Base-by-base conservation (phyloP, 1,284 basidiomycete species). In the Spongispora temasekensis region DNA sequence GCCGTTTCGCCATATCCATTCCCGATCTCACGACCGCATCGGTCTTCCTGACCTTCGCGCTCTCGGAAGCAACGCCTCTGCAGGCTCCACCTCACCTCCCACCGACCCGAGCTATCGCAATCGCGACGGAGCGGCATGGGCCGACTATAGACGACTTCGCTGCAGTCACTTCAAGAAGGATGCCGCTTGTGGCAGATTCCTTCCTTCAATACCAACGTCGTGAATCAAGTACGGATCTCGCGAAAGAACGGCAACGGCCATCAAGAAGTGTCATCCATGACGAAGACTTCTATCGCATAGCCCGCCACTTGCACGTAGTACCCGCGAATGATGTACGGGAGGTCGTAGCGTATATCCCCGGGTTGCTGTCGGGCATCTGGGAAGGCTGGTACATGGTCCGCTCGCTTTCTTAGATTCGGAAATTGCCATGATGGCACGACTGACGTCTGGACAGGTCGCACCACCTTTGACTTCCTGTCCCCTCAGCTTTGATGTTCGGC, bases 361-460 rank as follows among this genome's bases (percentile, higher is more conserved):
- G 81, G 28, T 67, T 77, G 37, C 73, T 87, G 58, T 75, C 79
- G 44, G 85, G 84, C 4, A 66, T 81, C 60, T 87, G 86, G 85
- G 81, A 86, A 70, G 85, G 85, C 2, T 76, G 74, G 54, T 82
- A 79, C 67, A 82, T 83, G 81, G 85, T 85, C 64, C 62, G 71
- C 65, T 53, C 62, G 53, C n/a, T n/a, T 64, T 64, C 44, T 67
- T 27, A 55, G 55, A 65, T 71, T 64, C 50, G 57, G 56, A 55
- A 55, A 54, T 7, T 56, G 44, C 51, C 53, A 32, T 56, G 19
- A 51, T 54, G 52, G 53, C 50, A 58, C 55, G 51, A 58, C 66
- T 76, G 61, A 74, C 59, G 10, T 57, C 2, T 25, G 9, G 28
- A 57, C 63, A 76, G 73, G 72, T 75, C 23, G 73, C 73, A 19